Evolutionary conservation across 371 early-diverging fungal species (phyloP), one percentile per base, ranked within the genome.

Genomic region (Lichtheimia ramosa): DNA sequence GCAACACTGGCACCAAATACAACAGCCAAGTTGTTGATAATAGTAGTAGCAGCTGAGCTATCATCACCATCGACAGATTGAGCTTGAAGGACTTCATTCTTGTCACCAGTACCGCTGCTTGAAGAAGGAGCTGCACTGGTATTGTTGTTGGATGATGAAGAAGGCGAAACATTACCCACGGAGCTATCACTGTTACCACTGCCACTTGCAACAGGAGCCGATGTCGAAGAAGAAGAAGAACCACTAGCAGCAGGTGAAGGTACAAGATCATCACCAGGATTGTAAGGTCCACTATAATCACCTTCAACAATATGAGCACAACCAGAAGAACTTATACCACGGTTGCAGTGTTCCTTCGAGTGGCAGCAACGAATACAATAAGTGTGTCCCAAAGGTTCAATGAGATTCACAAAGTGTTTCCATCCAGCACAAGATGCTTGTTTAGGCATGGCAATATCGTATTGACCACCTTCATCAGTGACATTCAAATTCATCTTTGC

Each of bases 291-390:
- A 48, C 59, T 69, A 16, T 79, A 80, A 28, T 77, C 68, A 20
- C 76, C 79, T 28, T 76, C 73, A 20, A 81, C 59, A 43, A 77
- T 66, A 23, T 41, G 42, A 40, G 60, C 54, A 24, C 79, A 77
- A 14, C 80, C 82, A 0, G 79, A 76, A 0, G 79, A 76, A 34
- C 27, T 27, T 48, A 62, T 62, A 50, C 74, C 63, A 42, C 69
- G 63, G 23, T 76, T 70, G 46, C 80, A 79, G 24, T 14, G 5
- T 3, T 18, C 46, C 1, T 10, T 4, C 1, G 18, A 18, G 8
- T 43, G 46, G 70, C 85, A 84, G 67, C 83, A 83, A 51, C 84
- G 75, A 48, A 83, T 70, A 59, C 84, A 83, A 48, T 71, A 83
- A 12, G 70, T 74, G n/a, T 68, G 65, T 2, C 57, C 63, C 23